Conservation (phyloP, 2,329 filamentous ascomycete genomes). For the Cladosporium sp. region DNA sequence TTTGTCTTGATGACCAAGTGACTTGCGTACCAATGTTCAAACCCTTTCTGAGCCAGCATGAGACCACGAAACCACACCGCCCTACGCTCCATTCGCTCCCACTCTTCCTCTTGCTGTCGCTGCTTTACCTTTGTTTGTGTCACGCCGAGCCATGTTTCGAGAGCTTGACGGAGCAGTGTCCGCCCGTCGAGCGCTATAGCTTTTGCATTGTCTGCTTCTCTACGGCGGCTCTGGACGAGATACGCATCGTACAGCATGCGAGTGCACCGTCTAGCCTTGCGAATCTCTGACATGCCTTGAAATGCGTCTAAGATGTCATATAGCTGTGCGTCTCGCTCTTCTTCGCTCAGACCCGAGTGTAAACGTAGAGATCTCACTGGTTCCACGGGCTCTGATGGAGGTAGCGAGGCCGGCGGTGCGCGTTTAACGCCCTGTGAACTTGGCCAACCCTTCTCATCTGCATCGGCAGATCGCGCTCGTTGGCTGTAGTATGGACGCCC, state of each 20-base stretch:
- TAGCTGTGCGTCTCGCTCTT: not conserved
- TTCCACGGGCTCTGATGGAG: not conserved
- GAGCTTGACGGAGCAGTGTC: constrained; percentile 49
- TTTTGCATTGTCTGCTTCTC: constrained; percentile 30
- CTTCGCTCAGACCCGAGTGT: not conserved
- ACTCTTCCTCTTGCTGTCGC: constrained; percentile 14
- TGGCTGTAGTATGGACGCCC: constrained; percentile 5
- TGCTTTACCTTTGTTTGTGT: constrained; percentile 20
- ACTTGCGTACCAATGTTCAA: constrained; percentile 4
- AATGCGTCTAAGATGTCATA: not conserved
- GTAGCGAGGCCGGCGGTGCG: not conserved
- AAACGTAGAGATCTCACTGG: not conserved
- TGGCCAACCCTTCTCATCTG: not conserved
- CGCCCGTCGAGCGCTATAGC: constrained; percentile 49
- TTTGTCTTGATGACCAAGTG: not conserved
- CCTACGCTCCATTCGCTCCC: constrained; percentile 14
- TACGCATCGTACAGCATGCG: constrained; percentile 45
- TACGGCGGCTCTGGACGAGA: constrained; percentile 25
- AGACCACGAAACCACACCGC: constrained; percentile 5
- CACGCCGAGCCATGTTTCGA: constrained; percentile 48
- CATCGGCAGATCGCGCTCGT: not conserved
- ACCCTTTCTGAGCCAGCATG: constrained; percentile 6
- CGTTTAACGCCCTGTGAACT: not conserved
- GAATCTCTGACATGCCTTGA: constrained; percentile 15
- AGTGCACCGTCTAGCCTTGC: constrained; percentile 29